Base-by-base conservation (phyloP, 768 basidiomycete genomes). In the Asterophora lycoperdoides region DNA sequence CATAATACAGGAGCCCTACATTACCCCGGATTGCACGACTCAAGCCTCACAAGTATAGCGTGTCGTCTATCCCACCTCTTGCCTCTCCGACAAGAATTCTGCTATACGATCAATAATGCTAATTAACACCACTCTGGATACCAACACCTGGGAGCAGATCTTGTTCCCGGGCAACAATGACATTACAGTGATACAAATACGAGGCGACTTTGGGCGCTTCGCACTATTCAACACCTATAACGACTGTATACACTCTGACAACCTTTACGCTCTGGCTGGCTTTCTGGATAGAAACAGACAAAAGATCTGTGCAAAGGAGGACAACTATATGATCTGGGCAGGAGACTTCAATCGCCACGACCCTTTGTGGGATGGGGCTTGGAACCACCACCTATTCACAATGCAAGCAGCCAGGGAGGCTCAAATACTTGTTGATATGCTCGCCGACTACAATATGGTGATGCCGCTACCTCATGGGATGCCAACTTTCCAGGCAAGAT, bases 171-270 rank as follows among this genome's bases (percentile, higher is more conserved):
- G 10, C 4, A 28, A 5, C 26, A 32, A 17, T 11, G 56, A 62
- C n/a, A 54, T 53, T 0, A 13, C 51, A 3, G 34, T 33, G 5
- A 34, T n/a, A n/a, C n/a, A n/a, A n/a, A n/a, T n/a, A n/a, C n/a
- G n/a, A n/a, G n/a, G n/a, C n/a, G n/a, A n/a, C 43, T 46, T 38
- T 18, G 36, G 45, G 3, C 2, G 20, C 6, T 1, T 39, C 18
- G 17, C 36, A 6, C 10, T 73, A 0, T 57, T 71, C 60, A 74
- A 73, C 56, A 52, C 73, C 5, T 75, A 76, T 59, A 68, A 67
- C 30, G 60, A 68, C 55, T 56, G 65, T 8, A 53, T n/a, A 2
- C 45, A 46, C 28, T 37, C 34, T 2, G 3, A 11, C 26, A 37
- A 8, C 37, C 50, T 1, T 23, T 64, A 50, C 41, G 60, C 26